phyloP scores from a whole-genome alignment of 176 grass and related monocot genomes.

The Aegilops bicornis region DNA sequence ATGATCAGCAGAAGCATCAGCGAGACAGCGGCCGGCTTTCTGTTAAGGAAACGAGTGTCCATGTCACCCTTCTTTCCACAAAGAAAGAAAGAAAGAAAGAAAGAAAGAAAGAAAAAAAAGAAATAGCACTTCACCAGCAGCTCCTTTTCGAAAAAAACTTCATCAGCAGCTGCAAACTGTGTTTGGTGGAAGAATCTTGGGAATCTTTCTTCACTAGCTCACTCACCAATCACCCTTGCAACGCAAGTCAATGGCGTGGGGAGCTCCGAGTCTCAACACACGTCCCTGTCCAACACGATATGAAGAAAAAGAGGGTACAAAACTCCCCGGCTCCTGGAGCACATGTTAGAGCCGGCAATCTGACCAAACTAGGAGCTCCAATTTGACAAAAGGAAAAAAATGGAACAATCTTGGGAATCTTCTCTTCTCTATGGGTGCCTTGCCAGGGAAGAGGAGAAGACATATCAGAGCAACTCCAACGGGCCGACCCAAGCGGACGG shows the following conservation, averaged over 20 bases:
- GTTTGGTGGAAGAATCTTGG: constrained; percentile 7
- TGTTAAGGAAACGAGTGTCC: not conserved
- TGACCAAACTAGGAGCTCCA: too few relatives aligned
- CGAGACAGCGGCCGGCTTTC: not conserved
- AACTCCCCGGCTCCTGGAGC: constrained; percentile 31
- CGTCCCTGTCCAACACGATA: constrained; percentile 21
- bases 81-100: too few relatives aligned
- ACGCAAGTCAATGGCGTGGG: not conserved
- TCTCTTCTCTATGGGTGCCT: too few relatives aligned
- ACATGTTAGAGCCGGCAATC: too few relatives aligned
- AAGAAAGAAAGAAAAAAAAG: too few relatives aligned
- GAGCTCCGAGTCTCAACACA: constrained; percentile 5
- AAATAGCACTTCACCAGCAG: not conserved
- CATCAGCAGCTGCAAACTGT: not conserved
- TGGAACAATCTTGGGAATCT: too few relatives aligned
- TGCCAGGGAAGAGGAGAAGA: too few relatives aligned
- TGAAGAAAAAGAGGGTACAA: not conserved
- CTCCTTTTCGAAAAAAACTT: too few relatives aligned
- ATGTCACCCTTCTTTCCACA: not conserved
- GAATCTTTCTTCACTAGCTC: not conserved
- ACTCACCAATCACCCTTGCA: not conserved
- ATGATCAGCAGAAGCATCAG: not conserved
- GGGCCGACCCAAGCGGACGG: too few relatives aligned
- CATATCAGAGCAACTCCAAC: too few relatives aligned
- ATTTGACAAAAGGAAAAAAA: too few relatives aligned